Conservation (phyloP, 176 grass and related monocot genomes). For the Microstegium vimineum region DNA sequence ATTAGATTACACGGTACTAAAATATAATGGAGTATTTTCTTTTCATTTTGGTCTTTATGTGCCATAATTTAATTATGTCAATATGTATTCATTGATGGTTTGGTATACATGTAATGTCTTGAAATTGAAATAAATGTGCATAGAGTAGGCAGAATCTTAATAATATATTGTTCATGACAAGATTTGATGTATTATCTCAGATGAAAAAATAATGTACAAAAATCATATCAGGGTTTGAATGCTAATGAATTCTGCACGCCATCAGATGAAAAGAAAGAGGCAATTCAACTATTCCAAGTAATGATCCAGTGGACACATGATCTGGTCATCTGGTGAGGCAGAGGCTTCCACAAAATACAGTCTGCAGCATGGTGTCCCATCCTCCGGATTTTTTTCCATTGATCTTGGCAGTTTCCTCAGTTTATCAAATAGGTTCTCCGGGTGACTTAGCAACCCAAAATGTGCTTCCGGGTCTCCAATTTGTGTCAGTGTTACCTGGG, state of each 20-base stretch:
- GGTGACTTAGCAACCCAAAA: constrained; percentile 83
- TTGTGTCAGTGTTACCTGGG: constrained; percentile 65
- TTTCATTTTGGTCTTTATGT: not conserved
- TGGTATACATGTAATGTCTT: not conserved
- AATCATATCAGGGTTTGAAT: constrained; percentile 31
- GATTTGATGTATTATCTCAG: constrained; percentile 25
- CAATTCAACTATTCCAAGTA: constrained; percentile 21
- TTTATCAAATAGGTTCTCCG: constrained; percentile 90
- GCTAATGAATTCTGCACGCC: constrained; percentile 7
- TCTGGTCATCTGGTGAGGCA: constrained; percentile 39
- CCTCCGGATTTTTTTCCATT: constrained; percentile 62
- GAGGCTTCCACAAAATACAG: constrained; percentile 92
- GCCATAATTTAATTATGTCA: not conserved
- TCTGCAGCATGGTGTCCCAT: constrained; percentile 77
- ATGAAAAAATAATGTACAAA: constrained; percentile 24
- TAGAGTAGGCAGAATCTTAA: constrained; percentile 6
- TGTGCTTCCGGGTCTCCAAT: constrained; percentile 83
- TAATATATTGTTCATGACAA: constrained; percentile 1
- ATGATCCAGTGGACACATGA: constrained; percentile 23
- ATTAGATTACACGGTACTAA: not conserved
- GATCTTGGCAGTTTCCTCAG: constrained; percentile 82
- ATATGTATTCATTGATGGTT: not conserved
- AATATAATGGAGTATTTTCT: not conserved
- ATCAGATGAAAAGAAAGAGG: constrained; percentile 27
- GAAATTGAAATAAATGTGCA: not conserved